phyloP scores from a whole-genome alignment of 495 filamentous ascomycete species.

The Aspergillus panamensis region DNA sequence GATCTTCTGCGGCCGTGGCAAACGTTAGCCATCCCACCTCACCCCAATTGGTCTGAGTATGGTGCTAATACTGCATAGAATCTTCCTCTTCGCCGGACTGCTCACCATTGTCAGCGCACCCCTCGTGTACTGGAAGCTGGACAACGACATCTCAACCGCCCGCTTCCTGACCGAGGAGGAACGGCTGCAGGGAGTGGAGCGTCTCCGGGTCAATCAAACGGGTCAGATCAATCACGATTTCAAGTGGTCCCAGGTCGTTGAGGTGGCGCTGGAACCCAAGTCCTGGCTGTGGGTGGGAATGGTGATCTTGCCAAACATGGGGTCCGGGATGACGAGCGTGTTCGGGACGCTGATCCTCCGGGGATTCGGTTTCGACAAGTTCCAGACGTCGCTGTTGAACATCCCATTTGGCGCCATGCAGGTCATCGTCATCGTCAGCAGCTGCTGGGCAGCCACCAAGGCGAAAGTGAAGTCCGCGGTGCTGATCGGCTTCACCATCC shows the following conservation, averaged over 20 bases:
- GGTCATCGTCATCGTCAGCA: conserved; percentile 40
- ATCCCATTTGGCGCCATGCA: conserved; percentile 42
- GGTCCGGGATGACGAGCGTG: conserved; percentile 33
- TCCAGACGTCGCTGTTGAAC: conserved; percentile 34
- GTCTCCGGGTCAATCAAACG: conserved; percentile 60
- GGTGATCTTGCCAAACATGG: conserved; percentile 47
- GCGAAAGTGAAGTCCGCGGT: conserved; percentile 23
- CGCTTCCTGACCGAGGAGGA: conserved; percentile 58
- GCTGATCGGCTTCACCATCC: conserved; percentile 15
- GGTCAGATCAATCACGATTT: conserved; percentile 48
- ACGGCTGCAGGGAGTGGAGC: conserved; percentile 55
- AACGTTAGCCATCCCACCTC: conserved; percentile 38
- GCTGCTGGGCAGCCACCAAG: conserved; percentile 43
- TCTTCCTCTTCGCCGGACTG: conserved; percentile 36
- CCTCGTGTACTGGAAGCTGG: conserved; percentile 42
- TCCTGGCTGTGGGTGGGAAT: conserved; percentile 48
- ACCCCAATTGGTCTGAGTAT: conserved; percentile 52
- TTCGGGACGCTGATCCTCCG: conserved; percentile 39
- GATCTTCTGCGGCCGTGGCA: conserved; percentile 47
- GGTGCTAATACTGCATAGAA: conserved; percentile 34
- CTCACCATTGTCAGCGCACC: conserved; percentile 48
- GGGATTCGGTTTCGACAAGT: conserved; percentile 34
- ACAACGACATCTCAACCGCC: conserved; percentile 49
- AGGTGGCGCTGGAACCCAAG: conserved; percentile 43
- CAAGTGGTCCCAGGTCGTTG: conserved; percentile 40